These are phyloP conservation scores for carrot (Daucus carota) DNA, from an alignment of 129 eudicot species.

Conservation along the genomic window DH1_v3.0 NC_030384.2:48492001-48492500, in stretches of 20 bases:
- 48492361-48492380: background rate
- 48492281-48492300: conserved; percentile 9
- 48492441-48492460: conserved; percentile 1
- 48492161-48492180: conserved; percentile 15
- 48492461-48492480: conserved; percentile 4
- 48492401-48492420: background rate
- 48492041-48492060: conserved; percentile 42
- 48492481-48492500: background rate
- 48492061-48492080: conserved; percentile 39
- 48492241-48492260: conserved; percentile 18
- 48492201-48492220: conserved; percentile 17
- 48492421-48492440: background rate
- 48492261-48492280: background rate
- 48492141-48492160: conserved; percentile 14
- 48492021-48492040: conserved; percentile 37
- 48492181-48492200: conserved; percentile 14
- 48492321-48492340: background rate
- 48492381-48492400: background rate
- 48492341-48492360: background rate
- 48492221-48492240: conserved; percentile 10
- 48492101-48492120: conserved; percentile 40
- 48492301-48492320: conserved; percentile 9
- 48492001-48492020: conserved; percentile 15
- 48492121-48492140: conserved; percentile 26
- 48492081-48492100: conserved; percentile 43